Conservation (phyloP, 495 filamentous ascomycete genomes). For the Lasiosphaeria miniovina region DNA sequence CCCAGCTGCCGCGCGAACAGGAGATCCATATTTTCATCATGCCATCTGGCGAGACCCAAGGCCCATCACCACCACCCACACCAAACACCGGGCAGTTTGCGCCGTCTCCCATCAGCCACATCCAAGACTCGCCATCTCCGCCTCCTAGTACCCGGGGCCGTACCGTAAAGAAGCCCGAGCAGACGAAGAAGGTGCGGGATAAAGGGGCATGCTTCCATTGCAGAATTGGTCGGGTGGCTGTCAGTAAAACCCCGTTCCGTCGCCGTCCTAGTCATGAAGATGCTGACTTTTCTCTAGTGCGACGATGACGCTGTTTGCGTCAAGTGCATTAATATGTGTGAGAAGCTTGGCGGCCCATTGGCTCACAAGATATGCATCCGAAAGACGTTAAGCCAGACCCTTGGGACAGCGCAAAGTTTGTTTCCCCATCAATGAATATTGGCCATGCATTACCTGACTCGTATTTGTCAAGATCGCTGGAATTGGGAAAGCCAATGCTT, state of each 20-base stretch:
- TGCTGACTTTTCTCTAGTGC: slow-evolving; percentile 6
- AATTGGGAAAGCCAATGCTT: slow-evolving; percentile 2
- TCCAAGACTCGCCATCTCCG: not conserved
- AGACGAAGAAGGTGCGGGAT: slow-evolving; percentile 25
- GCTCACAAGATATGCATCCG: slow-evolving; percentile 8
- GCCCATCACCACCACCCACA: not conserved
- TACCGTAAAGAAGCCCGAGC: slow-evolving; percentile 12
- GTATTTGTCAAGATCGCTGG: slow-evolving; percentile 16
- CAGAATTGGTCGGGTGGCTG: slow-evolving; percentile 14
- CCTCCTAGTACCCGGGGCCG: slow-evolving; percentile 9
- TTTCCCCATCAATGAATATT: not conserved
- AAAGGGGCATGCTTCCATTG: slow-evolving; percentile 19
- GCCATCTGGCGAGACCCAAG: not conserved
- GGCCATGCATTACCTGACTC: slow-evolving; percentile 1
- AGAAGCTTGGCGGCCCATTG: not conserved
- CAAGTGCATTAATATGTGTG: slow-evolving; percentile 1
- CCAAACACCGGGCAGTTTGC: not conserved
- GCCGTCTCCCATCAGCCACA: not conserved
- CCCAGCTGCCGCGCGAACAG: slow-evolving; percentile 4
- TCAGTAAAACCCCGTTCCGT: not conserved
- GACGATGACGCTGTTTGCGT: not conserved
- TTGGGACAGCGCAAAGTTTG: slow-evolving; percentile 2
- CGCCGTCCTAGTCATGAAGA: not conserved
- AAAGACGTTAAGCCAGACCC: not conserved
- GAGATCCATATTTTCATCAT: not conserved